Evolutionary conservation across 306 rosid genomes (phyloP).

Genomic region (Malus asiatica): DNA sequence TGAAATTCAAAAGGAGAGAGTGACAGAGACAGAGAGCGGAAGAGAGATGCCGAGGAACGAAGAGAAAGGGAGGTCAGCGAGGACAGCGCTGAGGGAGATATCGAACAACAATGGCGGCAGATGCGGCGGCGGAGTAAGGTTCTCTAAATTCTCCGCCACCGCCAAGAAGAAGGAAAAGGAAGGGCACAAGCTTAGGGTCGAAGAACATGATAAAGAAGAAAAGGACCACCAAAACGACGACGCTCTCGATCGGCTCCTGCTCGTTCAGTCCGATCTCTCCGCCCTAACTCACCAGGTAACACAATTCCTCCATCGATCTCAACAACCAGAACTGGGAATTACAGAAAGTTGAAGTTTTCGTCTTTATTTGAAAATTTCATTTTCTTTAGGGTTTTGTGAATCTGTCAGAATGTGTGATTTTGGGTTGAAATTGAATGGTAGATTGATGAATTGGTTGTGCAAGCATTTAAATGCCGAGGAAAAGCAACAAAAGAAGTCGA

Average conservation of each 20-base stretch:
- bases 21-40: neutral
- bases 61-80: slow-evolving; percentile 27
- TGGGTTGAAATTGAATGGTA: slow-evolving; percentile 22
- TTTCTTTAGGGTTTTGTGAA: neutral
- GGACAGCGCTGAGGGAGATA: slow-evolving; percentile 36
- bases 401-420: neutral
- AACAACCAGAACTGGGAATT: neutral
- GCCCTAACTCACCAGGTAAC: slow-evolving; percentile 52
- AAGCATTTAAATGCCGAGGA: slow-evolving; percentile 44
- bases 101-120: slow-evolving; percentile 26
- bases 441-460: slow-evolving; percentile 77
- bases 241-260: slow-evolving; percentile 43
- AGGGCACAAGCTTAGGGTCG: neutral
- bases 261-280: slow-evolving; percentile 59
- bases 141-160: slow-evolving; percentile 10
- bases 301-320: neutral
- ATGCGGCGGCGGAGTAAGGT: slow-evolving; percentile 6
- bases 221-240: slow-evolving; percentile 16
- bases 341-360: neutral
- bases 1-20: slow-evolving; percentile 23
- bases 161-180: slow-evolving; percentile 18
- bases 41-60: slow-evolving; percentile 22
- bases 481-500: slow-evolving; percentile 38
- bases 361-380: neutral
- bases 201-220: neutral